Conservation (phyloP, 441 rosid species). For the Macaranga tanarius region DNA sequence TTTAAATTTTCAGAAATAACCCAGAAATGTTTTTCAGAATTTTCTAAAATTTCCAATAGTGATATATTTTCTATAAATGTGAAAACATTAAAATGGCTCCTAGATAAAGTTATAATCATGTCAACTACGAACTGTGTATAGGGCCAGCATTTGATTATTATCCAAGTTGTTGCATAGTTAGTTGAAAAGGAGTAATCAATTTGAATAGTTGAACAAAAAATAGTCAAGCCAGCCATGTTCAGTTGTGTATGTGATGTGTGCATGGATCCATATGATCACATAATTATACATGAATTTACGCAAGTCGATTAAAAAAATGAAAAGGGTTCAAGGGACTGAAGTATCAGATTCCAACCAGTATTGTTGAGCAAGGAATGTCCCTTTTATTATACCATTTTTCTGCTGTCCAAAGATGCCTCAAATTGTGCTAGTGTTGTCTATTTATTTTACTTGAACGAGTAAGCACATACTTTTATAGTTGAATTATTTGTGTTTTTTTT, state of each 20-base stretch:
- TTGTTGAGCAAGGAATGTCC: slow-evolving; percentile 13
- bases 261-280: slow-evolving; percentile 6
- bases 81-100: too few relatives aligned
- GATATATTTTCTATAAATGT: too few relatives aligned
- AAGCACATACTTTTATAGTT: neutral
- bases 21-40: too few relatives aligned
- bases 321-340: slow-evolving; percentile 8
- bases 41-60: too few relatives aligned
- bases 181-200: slow-evolving; percentile 7
- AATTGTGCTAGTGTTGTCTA: slow-evolving; percentile 18
- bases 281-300: neutral
- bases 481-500: neutral
- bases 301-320: neutral
- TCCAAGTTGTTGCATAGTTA: slow-evolving; percentile 10
- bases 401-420: slow-evolving; percentile 29
- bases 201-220: neutral
- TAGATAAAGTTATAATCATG: neutral
- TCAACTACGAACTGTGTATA: neutral
- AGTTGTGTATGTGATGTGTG: neutral
- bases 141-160: neutral
- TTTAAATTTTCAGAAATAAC: too few relatives aligned
- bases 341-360: slow-evolving; percentile 30
- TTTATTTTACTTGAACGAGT: slow-evolving; percentile 20
- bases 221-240: slow-evolving; percentile 2
- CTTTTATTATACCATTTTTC: slow-evolving; percentile 23